Base-by-base conservation (phyloP, 331 rosid species). In the Saraca asoca region DNA sequence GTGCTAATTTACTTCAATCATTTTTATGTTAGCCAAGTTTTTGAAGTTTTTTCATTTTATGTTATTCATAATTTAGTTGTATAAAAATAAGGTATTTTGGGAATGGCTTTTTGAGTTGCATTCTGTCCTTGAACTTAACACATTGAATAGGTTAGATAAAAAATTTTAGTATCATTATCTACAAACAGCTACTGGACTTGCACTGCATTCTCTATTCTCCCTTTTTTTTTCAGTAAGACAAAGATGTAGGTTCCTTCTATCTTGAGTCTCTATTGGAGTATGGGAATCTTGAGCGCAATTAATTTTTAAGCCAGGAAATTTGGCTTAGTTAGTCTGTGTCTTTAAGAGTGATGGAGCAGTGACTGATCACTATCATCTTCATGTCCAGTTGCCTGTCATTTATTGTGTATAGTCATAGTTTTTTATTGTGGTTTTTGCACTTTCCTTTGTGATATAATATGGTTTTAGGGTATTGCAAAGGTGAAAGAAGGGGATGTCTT, bases 121-220 rank as follows among this genome's bases (percentile, higher is more conserved):
- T 59, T 34, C 71, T 66, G 17, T 51, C 63, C 68, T 71, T 51
- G 12, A 71, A 14, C 29, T 58, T n/a, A 49, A 58, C 58, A 31
- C 58, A 14, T 6, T 14, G 42, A 50, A 49, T 44, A 45, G 48
- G 19, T 58, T 24, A 24, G 31, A 24, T 24, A 24, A 24, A 24
- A 0, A 35, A 6, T n/a, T 58, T 63, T 24, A 13, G 39, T 70
- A 45, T 55, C 54, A 57, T 63, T 63, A 63, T 43, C 37, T 50
- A 55, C 41, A 24, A 57, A 42, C 68, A 57, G 56, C 64, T 42
- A 59, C 12, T 14, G 51, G 57, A 42, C 15, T 33, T 11, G 46
- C 42, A 29, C n/a, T 15, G 6, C 64, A 24, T 24, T 24, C 34
- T 51, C 24, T 42, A 43, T 59, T 33, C 29, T 70, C 55, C 44